Evolutionary conservation across 2,329 filamentous ascomycete species (phyloP), one percentile per base, ranked within the genome.

Genomic region (Apiospora saccharicola): DNA sequence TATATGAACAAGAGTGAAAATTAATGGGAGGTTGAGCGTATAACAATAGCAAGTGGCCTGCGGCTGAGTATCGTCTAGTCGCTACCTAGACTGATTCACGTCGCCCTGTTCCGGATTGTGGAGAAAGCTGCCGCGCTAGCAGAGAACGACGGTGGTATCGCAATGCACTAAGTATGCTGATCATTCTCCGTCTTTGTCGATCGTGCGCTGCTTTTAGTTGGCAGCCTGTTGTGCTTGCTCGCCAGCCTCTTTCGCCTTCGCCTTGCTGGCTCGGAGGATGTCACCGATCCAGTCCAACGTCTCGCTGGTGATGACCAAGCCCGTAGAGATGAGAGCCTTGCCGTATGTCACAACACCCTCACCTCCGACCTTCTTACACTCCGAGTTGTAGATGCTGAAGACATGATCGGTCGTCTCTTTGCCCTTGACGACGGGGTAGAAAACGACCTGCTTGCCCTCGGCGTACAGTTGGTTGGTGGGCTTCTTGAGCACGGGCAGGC

Each of bases 401-500:
- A 92, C 85, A 76, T 92, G 90, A 71, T 92, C 89, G 81, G 88
- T 90, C 76, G 89, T 87, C 82, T 91, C 88, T 24, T 85, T 77
- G 30, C 88, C 89, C 77, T 92, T 88, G 78, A 89, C 89, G 77
- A 91, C 83, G 10, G 93, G 93, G 74, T 90, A 85, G 74, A 89
- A 86, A 72, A 92, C 86, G 53, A 91, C 82, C 77, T 86, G 86
- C 80, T 90, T 88, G 77, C 93, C 88, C 22, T 91, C 89, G 72
- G 86, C 86, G 82, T 90, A 90, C 70, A 95, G 86, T 81, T 94
- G 91, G 75, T 88, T 86, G 37, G 93, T 93, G 69, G 93, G 90
- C 84, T 94, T 92, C 86, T 92, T 94, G 81, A 96, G 87, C 73
- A 89, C 86, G 70, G 93, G 93, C 81, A 95, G 92, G 75, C 86